These are phyloP conservation scores for Endocarpon pusillum DNA, from an alignment of 495 filamentous ascomycete genomes.

Conservation along the genomic window DNA sequence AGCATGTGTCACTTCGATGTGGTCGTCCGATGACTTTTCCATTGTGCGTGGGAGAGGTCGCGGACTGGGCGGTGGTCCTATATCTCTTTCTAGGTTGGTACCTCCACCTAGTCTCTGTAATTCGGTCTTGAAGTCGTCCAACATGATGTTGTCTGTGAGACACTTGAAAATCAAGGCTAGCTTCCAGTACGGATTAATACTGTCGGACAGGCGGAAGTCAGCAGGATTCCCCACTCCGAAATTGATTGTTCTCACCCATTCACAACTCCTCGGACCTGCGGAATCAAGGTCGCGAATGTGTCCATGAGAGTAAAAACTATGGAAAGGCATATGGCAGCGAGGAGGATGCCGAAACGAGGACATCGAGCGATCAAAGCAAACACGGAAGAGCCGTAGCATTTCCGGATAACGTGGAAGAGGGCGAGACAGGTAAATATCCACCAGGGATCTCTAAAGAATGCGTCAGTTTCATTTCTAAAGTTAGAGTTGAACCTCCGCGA, in stretches of 20 bases:
- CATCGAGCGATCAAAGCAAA: slow-evolving; percentile 29
- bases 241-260: no score
- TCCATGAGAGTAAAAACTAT: slow-evolving; percentile 38
- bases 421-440: slow-evolving; percentile 36
- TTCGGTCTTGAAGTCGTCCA: slow-evolving; percentile 30
- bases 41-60: not conserved
- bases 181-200: slow-evolving; percentile 32
- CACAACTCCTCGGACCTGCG: no score
- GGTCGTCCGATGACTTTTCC: no score
- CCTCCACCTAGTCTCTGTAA: not conserved
- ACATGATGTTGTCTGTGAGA: slow-evolving; percentile 25
- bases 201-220: slow-evolving; percentile 10
- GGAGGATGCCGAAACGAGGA: slow-evolving; percentile 40
- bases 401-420: slow-evolving; percentile 37
- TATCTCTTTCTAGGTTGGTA: no score
- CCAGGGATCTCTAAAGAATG: slow-evolving; percentile 34
- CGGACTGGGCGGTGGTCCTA: not conserved
- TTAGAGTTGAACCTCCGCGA: not conserved
- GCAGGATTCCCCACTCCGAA: no score
- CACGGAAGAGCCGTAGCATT: slow-evolving; percentile 31
- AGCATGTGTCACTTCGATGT: no score
- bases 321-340: slow-evolving; percentile 34
- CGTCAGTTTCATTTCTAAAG: not conserved
- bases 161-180: slow-evolving; percentile 27
- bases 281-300: slow-evolving; percentile 14